Base-by-base conservation (phyloP, 495 filamentous ascomycete genomes). In the Xylaria flabelliformis region DNA sequence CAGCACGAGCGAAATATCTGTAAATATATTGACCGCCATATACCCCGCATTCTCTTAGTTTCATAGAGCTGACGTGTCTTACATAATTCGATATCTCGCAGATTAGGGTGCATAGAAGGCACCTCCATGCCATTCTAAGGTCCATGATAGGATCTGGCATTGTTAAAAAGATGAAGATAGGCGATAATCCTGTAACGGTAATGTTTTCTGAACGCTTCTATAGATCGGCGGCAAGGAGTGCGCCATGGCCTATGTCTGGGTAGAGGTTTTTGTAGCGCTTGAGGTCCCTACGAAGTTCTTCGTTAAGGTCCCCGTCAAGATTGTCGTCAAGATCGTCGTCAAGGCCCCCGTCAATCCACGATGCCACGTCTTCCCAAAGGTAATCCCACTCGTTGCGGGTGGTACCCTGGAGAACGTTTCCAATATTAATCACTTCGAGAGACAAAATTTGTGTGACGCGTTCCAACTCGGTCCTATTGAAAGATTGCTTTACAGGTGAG, bases 21-120 rank as follows among this genome's bases (percentile, higher is more conserved):
- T 6, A 13, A 34, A 29, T 12, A 24, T 26, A 32, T 41, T 32
- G 10, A 10, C 41, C 41, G 4, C 62, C 62, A 1, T 17, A 7
- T 3, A 64, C 24, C 6, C 62, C 41, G 5, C 6, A 13, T 6
- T 64, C 41, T 17, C 19, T 10, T 41, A 64, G 29, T 64, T 48
- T 48, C 4, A 19, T 13, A 3, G 62, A 6, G 1, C 24, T 12
- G 0, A 64, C 21, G 15, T 19, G n/a, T 3, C 0, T 46, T 1
- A 48, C 3, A 8, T 29, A 19, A 24, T 7, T 1, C 15, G 62
- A 46, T 19, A 64, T 32, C 24, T 17, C 12, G n/a, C 32, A 46
- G 21, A 64, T 64, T 4, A 64, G 41, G 12, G 62, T 64, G 32
- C 41, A 64, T 21, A 64, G 62, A 9, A 64, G n/a, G 21, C 24